Base-by-base conservation (phyloP, 225 moss, liverwort and hornwort species). In the Sphagnum tenellum region DNA sequence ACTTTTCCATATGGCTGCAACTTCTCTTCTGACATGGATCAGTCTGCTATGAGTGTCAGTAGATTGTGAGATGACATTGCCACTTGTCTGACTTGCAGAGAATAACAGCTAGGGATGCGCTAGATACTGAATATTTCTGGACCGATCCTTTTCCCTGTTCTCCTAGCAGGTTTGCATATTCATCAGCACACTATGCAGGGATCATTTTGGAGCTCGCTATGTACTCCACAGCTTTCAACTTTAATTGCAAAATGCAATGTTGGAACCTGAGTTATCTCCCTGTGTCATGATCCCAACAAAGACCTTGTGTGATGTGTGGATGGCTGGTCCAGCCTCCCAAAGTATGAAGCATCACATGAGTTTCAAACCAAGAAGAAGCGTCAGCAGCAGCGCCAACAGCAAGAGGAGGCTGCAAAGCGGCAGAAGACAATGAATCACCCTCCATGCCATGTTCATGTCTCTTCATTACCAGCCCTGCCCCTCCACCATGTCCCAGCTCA, bases 41-140 rank as follows among this genome's bases (percentile, higher is more conserved):
- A 29, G 29, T 29, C 29, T 29, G 29, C 29, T 29, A 29, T 29
- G 29, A 29, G 10, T 58, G 3, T 44, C 12, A 13, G n/a, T 58
- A 44, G 58, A 5, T 58, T 7, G 14, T 13, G 2, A 3, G 58
- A 53, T 44, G 14, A 13, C 12, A 14, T 7, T 58, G 12, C 44
- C 44, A 44, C 3, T 58, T 13, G 44, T 53, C 29, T 47, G 12
- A 7, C 69, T 63, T 80, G 70, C 89, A 91, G 94, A 85, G 94
- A 61, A 89, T 94, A 56, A 82, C 78, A 58, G 94, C 94, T 4
- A 85, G 83, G 77, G 94, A 94, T 81, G 91, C 94, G 29, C 70
- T 94, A 73, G 94, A 94, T 72, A 91, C 94, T 12, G 94, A 94
- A 74, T 94, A 94, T 70, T 94, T 94, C 51, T 94, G 94, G 94